Percentiles rank a stretch among this genome's conserved stretches.
These are phyloP conservation scores for Pseudogymnoascus sp. DNA, from an alignment of 2,329 filamentous ascomycete species.

Conservation along the genomic window DNA sequence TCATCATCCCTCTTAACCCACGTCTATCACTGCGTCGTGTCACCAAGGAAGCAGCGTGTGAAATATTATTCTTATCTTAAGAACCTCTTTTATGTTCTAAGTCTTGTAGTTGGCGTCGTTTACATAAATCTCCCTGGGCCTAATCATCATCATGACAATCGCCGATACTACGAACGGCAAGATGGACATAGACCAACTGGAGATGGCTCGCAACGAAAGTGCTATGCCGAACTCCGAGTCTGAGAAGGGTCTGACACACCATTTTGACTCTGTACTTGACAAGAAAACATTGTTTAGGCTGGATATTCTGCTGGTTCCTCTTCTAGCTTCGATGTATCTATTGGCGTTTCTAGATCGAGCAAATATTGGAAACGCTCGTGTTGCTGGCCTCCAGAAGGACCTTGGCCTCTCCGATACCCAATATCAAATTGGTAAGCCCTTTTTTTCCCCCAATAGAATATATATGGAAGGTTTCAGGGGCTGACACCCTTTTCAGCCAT, in stretches of 20 bases:
- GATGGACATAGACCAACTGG: neutral
- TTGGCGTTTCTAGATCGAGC: slow-evolving; percentile 56
- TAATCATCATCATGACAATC: slow-evolving; percentile 32
- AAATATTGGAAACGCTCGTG: slow-evolving; percentile 60
- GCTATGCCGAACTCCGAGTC: neutral
- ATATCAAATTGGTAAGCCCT: neutral
- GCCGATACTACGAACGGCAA: neutral
- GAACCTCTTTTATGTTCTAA: slow-evolving; percentile 27
- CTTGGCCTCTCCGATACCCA: slow-evolving; percentile 33
- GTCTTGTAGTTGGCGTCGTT: neutral
- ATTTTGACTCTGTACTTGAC: neutral
- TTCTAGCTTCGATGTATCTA: slow-evolving; percentile 39
- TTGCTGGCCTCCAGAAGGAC: slow-evolving; percentile 52
- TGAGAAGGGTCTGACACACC: neutral
- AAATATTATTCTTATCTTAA: slow-evolving; percentile 29
- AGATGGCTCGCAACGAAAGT: neutral
- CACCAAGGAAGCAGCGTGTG: neutral
- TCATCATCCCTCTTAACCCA: neutral
- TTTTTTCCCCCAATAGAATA: neutral
- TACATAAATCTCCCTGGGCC: slow-evolving; percentile 14
- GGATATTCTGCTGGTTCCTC: slow-evolving; percentile 7
- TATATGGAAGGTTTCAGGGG: neutral
- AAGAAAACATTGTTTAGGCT: neutral
- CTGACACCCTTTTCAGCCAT: neutral
- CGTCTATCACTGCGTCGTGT: neutral